Conservation (phyloP, 2,329 filamentous ascomycete species). For the Cladosporium sp. region DNA sequence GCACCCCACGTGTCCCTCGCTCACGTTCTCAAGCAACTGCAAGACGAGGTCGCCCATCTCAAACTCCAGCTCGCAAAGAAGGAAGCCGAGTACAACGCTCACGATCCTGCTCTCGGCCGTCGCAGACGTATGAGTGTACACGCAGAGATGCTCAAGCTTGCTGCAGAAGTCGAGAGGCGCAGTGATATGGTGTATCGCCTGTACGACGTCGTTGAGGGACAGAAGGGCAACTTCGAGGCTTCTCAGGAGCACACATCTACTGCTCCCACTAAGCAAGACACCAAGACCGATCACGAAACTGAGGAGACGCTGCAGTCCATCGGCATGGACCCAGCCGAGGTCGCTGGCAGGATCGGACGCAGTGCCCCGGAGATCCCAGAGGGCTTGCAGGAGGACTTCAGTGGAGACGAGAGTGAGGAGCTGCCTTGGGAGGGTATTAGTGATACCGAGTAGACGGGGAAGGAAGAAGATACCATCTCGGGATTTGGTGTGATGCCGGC, state of each 20-base stretch:
- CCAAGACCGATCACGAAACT: slow-evolving; percentile 31
- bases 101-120: slow-evolving; percentile 63
- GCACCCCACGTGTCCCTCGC: slow-evolving; percentile 69
- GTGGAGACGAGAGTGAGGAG: slow-evolving; percentile 27
- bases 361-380: slow-evolving; percentile 17
- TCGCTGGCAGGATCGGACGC: slow-evolving; percentile 23
- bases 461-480: neutral
- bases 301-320: slow-evolving; percentile 42
- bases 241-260: slow-evolving; percentile 44
- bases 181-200: slow-evolving; percentile 76
- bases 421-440: slow-evolving; percentile 31
- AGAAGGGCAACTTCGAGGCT: slow-evolving; percentile 63
- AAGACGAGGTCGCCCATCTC: slow-evolving; percentile 75
- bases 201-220: slow-evolving; percentile 78
- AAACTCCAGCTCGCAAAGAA: slow-evolving; percentile 63
- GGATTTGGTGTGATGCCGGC: neutral
- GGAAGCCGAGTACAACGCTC: slow-evolving; percentile 59
- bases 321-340: slow-evolving; percentile 36
- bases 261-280: slow-evolving; percentile 18
- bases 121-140: slow-evolving; percentile 60
- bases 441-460: slow-evolving; percentile 24
- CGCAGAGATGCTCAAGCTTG: slow-evolving; percentile 57
- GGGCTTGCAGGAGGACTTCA: slow-evolving; percentile 20
- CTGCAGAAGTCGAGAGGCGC: slow-evolving; percentile 66
- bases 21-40: slow-evolving; percentile 74